These are phyloP conservation scores for Penicillium pulvis DNA, from an alignment of 495 filamentous ascomycete species.

Conservation along the genomic window DNA sequence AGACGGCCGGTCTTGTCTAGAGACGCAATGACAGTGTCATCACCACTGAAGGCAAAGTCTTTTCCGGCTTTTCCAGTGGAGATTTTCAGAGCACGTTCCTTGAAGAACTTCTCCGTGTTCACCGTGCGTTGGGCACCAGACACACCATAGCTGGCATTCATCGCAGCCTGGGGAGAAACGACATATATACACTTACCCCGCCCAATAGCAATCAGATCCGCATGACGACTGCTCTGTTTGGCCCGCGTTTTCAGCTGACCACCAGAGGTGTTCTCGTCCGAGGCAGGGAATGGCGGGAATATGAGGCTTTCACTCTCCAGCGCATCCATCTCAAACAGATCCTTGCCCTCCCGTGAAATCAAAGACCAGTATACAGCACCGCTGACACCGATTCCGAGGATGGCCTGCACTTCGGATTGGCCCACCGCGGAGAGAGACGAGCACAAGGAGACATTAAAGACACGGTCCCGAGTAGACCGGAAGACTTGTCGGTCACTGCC, in stretches of 20 bases:
- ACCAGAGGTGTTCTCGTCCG: slow-evolving; percentile 78
- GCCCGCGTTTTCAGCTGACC: slow-evolving; percentile 95
- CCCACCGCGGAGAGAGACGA: slow-evolving; percentile 51
- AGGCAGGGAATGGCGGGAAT: slow-evolving; percentile 74
- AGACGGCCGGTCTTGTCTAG: slow-evolving; percentile 94
- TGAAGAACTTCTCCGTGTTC: slow-evolving; percentile 82
- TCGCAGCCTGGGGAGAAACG: slow-evolving; percentile 77
- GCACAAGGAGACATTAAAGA: slow-evolving; percentile 90
- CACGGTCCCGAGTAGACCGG: slow-evolving; percentile 80
- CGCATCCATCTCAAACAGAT: slow-evolving; percentile 69
- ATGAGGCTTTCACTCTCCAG: slow-evolving; percentile 78
- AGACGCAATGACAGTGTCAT: slow-evolving; percentile 91
- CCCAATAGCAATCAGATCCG: slow-evolving; percentile 91
- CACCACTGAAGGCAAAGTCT: slow-evolving; percentile 95
- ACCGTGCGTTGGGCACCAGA: slow-evolving; percentile 71
- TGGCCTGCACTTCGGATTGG: slow-evolving; percentile 64
- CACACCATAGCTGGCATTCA: slow-evolving; percentile 68
- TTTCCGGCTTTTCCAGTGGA: slow-evolving; percentile 97
- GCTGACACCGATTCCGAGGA: slow-evolving; percentile 90
- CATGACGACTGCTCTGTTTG: slow-evolving; percentile 80
- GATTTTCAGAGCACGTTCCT: slow-evolving; percentile 84
- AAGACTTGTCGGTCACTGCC: slow-evolving; percentile 88
- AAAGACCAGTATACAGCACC: slow-evolving; percentile 92
- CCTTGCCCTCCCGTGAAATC: slow-evolving; percentile 68
- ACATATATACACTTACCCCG: slow-evolving; percentile 95